phyloP scores from a whole-genome alignment of 2,329 filamentous ascomycete species.

The Apiospora arundinis region DNA sequence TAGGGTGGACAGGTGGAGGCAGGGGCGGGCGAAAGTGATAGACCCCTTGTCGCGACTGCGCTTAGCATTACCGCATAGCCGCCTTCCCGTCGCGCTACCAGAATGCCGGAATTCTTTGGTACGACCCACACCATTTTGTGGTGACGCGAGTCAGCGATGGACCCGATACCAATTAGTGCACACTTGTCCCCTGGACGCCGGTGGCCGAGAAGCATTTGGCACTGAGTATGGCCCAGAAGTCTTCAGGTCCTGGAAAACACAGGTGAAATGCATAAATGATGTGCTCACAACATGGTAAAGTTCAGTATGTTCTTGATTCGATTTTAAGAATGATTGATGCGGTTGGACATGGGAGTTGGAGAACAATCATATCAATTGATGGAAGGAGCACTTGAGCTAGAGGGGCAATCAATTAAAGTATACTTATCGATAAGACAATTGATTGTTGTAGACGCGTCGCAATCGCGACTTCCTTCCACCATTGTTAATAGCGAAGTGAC shows the following conservation, averaged over 20 bases:
- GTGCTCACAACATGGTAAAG: too few species aligned
- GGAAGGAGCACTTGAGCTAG: neutral
- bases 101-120: neutral
- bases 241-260: too few species aligned
- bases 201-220: too few species aligned
- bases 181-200: too few species aligned
- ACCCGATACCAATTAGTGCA: too few species aligned
- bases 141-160: neutral
- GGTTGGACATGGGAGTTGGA: too few species aligned
- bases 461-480: neutral
- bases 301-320: too few species aligned
- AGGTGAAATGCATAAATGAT: too few species aligned
- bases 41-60: neutral
- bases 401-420: neutral
- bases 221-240: neutral
- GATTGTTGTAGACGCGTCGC: conserved; percentile 1
- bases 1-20: neutral
- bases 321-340: too few species aligned
- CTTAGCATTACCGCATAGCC: conserved; percentile 15
- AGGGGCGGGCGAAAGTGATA: neutral
- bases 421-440: neutral
- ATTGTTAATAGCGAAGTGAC: neutral
- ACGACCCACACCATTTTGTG: neutral
- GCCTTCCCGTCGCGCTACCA: conserved; percentile 13
- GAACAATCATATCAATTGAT: too few species aligned